Evolutionary conservation across 495 filamentous ascomycete species (phyloP), one percentile per base, ranked within the genome.

Genomic region (Hyaloscypha finlandica): DNA sequence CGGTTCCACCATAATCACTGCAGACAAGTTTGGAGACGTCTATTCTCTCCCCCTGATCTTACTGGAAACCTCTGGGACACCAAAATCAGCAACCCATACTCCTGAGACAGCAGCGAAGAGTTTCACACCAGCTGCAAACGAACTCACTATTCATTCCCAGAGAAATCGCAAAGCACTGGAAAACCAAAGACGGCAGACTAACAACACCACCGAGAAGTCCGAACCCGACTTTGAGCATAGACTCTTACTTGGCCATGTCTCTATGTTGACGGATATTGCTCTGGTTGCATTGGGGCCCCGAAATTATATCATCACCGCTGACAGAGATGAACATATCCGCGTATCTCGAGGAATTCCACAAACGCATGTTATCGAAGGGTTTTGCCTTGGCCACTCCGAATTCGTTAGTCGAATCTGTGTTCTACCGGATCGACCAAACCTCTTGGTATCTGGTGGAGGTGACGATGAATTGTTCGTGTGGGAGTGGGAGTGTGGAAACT

Each of bases 301-400:
- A 60, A 80, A 76, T 52, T 97, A 94, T 74, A 90, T 98, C 68
- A 74, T 99, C 68, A 96, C 93, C 8, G 90, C 89, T 22, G 95
- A 99, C 79, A 88, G 95, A 63, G 95, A 99, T 80, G 95, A 99
- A 81, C 96, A 98, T 75, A 97, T 99, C 71, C 92, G 95, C 61
- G 83, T 99, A 9, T 95, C 94, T 31, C 84, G 95, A 64, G 91
- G 88, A 4, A 79, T 87, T 22, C 93, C 94, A 8, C 92, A 98
- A 77, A 81, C 90, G 4, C 90, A 96, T 73, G 79, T 98, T 66
- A 96, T 97, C 74, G 95, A 98, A 74, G 81, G 81, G 2, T 97
- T 89, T 74, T 97, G 94, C 71, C 81, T 97, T 19, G 94, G 93
- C 1, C 95, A 99, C 73, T 85, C 81, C 56, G 83, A 91, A 33